Evolutionary conservation across 768 basidiomycete species (phyloP), one percentile per base, ranked within the genome.

Genomic region (Podaxis carcinomalis): DNA sequence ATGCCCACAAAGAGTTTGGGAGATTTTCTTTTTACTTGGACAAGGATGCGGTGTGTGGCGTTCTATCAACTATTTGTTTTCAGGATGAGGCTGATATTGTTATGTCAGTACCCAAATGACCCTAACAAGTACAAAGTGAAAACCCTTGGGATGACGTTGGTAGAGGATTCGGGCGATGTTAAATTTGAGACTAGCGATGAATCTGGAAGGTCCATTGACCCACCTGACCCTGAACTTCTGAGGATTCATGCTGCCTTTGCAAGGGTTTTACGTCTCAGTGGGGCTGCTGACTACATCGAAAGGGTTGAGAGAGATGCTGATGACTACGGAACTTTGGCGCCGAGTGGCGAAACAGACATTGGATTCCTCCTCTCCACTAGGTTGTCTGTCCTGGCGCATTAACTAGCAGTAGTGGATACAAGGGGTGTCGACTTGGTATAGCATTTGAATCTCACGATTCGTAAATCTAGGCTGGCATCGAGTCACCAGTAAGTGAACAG

Each of bases 171-270:
- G 40, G 56, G 35, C 27, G 63, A 63, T 51, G 65, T 62, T 1
- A 50, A 67, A 56, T 68, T 68, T 55, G 1, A 1, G 11, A 53
- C 52, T 9, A 13, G 10, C 39, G 47, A 39, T 10, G 53, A 64
- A 35, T 40, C 61, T 1, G 42, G 55, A 27, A 21, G 7, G 0
- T 0, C 47, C 1, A 27, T 64, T 32, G 58, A 55, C 9, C 56
- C 63, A 11, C 68, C 68, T 3, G 60, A 67, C 25, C 64, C 67
- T 10, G 44, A 60, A 37, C 62, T 64, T 44, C 58, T 69, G 61
- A 39, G 55, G 44, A 37, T 66, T 36, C 68, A 69, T 63, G 67
- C 67, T 16, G 64, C 67, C 32, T 65, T 68, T 59, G 68, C 64
- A 11, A 62, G 57, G 55, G 68, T 69, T 40, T 40, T 40, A 40